phyloP scores from a whole-genome alignment of 495 filamentous ascomycete species.

The Cryomyces minteri region DNA sequence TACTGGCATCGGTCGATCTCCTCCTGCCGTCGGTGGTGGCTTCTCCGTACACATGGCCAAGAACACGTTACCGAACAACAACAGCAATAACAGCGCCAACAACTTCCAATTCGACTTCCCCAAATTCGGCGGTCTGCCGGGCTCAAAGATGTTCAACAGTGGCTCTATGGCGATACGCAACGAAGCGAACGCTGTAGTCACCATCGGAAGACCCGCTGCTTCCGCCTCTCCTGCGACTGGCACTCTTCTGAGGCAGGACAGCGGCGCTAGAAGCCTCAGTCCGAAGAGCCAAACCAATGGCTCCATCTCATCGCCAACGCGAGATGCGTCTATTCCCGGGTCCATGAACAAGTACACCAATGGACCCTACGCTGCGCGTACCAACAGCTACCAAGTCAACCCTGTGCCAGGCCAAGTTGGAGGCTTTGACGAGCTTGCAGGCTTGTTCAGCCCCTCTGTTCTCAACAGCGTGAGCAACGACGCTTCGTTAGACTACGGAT shows the following conservation, averaged over 20 bases:
- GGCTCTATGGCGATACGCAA: conserved; percentile 4
- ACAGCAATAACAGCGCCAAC: conserved; percentile 30
- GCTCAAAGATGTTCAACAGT: conserved; percentile 37
- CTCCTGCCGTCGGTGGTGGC: conserved; percentile 11
- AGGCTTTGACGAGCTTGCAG: conserved; percentile 10
- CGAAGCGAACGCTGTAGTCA: not conserved
- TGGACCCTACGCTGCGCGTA: not conserved
- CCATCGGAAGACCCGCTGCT: not conserved
- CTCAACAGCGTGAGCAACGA: conserved; percentile 21
- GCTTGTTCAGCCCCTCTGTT: conserved; percentile 29
- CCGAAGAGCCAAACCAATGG: conserved; percentile 12
- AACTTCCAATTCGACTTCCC: conserved; percentile 94
- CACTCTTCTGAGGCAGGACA: conserved; percentile 8
- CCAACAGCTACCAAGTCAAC: not conserved
- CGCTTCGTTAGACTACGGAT: conserved; percentile 14
- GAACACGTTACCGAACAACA: too few species aligned
- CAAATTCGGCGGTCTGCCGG: conserved; percentile 66
- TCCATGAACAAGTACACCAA: not conserved
- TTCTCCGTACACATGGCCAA: conserved; percentile 8
- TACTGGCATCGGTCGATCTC: conserved; percentile 25
- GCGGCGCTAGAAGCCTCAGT: conserved; percentile 13
- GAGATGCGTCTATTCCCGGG: not conserved
- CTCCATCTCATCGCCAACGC: not conserved
- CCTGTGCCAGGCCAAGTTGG: too few species aligned
- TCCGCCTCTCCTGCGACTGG: not conserved